Base-by-base conservation (phyloP, 768 basidiomycete genomes). In the Suillus decipiens region DNA sequence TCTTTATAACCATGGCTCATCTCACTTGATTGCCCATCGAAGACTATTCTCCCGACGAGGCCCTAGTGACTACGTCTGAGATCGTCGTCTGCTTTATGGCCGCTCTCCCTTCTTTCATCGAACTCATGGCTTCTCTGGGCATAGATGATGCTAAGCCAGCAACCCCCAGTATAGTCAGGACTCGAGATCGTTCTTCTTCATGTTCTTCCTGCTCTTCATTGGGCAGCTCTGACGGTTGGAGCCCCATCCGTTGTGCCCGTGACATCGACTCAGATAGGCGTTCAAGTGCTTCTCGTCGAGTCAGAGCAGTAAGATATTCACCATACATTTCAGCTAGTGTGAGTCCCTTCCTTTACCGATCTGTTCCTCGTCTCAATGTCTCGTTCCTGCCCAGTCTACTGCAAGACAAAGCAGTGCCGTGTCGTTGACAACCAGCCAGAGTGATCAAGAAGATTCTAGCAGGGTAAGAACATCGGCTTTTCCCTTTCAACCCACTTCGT, bases 61-160 rank as follows among this genome's bases (percentile, higher is more conserved):
- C 22, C 14, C 19, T 62, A 28, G 28, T 3, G 28, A 60, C 63
- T 50, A 41, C 60, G 54, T 59, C 39, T 74, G 71, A 70, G 71
- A 66, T 77, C 76, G 75, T 68, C 68, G 69, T 68, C 66, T 68
- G 68, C 42, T n/a, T 72, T 70, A 91, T 89, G 88, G 79, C 88
- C 72, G 76, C 89, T 70, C 87, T 93, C 69, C 92, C 92, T 71
- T 93, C 92, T 62, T 94, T 94, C 74, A 87, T 92, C 63, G 88
- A 93, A 78, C 89, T 94, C 73, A 92, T 94, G 90, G 85, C 86
- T 66, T 85, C 92, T 64, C 81, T 94, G 68, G 92, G 90, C 66
- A 81, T 93, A 75, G 86, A 90, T 12, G 67, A 75, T 36, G 54
- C 77, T 60, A 74, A 77, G 54, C 66, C 72, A 66, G 70, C 64